phyloP scores from a whole-genome alignment of 2,329 filamentous ascomycete species.

The Cercospora beticola region DNA sequence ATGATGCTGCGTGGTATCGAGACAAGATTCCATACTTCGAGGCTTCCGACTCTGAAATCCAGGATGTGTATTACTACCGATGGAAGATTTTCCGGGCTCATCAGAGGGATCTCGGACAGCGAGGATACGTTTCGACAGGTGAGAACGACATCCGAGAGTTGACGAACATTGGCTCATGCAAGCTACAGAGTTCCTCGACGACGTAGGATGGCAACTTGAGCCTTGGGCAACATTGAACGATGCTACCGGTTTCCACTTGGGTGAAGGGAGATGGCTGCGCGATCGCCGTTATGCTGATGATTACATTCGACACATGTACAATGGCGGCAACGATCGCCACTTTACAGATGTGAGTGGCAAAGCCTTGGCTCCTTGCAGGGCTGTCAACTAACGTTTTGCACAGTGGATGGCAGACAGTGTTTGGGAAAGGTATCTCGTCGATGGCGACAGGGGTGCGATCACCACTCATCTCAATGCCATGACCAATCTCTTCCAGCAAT shows the following conservation, averaged over 20 bases:
- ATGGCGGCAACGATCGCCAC: constrained; percentile 44
- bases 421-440: constrained; percentile 45
- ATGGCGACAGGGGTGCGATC: constrained; percentile 40
- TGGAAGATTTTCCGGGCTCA: constrained; percentile 48
- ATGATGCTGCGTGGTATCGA: constrained; percentile 44
- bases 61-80: constrained; percentile 49
- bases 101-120: constrained; percentile 45
- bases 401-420: constrained; percentile 43
- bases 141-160: neutral
- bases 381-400: neutral
- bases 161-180: neutral
- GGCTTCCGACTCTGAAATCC: constrained; percentile 41
- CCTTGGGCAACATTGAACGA: constrained; percentile 48
- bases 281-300: constrained; percentile 48
- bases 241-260: constrained; percentile 47
- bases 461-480: constrained; percentile 39
- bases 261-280: constrained; percentile 48
- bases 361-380: no score
- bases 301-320: constrained; percentile 46
- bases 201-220: constrained; percentile 45
- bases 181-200: constrained; percentile 43
- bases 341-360: constrained; percentile 39
- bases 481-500: constrained; percentile 42
- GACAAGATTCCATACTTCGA: constrained; percentile 44
- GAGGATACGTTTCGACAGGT: constrained; percentile 46